Evolutionary conservation across 352 stramenopile species (phyloP), one percentile per base, ranked within the genome.

Genomic region (Globisporangium ultimum): DNA sequence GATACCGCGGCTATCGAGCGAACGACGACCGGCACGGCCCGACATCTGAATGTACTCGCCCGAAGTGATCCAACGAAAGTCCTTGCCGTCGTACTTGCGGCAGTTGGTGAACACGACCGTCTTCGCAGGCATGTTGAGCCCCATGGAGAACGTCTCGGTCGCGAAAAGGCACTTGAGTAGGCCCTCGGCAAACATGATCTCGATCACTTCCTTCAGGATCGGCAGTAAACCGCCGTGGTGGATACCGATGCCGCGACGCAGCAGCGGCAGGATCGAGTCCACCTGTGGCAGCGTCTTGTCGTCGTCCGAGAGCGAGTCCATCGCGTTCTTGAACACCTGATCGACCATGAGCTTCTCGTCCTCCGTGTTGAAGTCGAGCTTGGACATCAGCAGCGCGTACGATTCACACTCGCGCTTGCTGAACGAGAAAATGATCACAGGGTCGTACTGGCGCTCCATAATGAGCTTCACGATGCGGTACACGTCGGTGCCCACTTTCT

Each of bases 351-450:
- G 87, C 64, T 98, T 99, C 66, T 99, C 97, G 15, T 98, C 93
- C 43, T 98, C 92, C 48, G 98, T 97, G 62, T 98, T 99, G 59
- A 99, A 99, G 69, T 98, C 93, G 20, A 98, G 81, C 65, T 96
- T 88, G 24, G 95, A 96, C 69, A 98, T 87, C 36, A 96, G 78
- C 53, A 98, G 55, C 13, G 93, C 93, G 64, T 96, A 98, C 49
- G 78, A 61, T 63, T 99, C 97, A 57, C 97, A 99, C 58, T 99
- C 95, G 52, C 97, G 98, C 72, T 99, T 99, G 46, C 87, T 98
- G 68, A 99, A 99, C n/a, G 86, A 97, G 78, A 99, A 99, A 48
- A 99, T 88, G 71, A 99, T 99, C 42, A 98, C 96, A 2, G 98
- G 98, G 66, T 99, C 96, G 67, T 97, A 97, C 54, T 96, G 85